Conservation (phyloP, 106 monocot species). For the Platanthera zijinensis region DNA sequence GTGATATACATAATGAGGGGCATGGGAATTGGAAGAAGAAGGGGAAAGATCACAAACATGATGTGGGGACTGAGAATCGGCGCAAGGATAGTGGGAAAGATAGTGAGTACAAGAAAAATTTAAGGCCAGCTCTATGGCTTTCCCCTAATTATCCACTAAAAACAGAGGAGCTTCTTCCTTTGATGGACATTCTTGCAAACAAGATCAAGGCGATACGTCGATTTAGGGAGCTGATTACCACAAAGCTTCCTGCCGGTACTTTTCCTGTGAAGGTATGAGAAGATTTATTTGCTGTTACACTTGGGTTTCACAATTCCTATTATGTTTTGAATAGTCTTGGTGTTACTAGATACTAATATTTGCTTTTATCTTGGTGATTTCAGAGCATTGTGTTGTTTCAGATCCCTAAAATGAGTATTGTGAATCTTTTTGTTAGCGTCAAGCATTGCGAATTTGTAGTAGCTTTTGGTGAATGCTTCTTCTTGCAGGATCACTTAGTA, state of each 20-base stretch:
- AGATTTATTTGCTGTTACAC: neutral
- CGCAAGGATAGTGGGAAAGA: conserved; percentile 12
- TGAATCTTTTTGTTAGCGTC: too few relatives aligned
- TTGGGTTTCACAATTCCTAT: neutral
- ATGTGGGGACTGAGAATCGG: conserved; percentile 8
- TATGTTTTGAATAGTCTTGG: neutral
- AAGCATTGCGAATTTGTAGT: too few relatives aligned
- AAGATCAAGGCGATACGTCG: conserved; percentile 64
- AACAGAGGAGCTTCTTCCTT: conserved; percentile 56
- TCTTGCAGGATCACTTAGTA: too few relatives aligned
- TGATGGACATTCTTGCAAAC: conserved; percentile 61
- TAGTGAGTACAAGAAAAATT: conserved; percentile 49
- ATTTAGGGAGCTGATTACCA: conserved; percentile 55
- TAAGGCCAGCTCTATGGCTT: conserved; percentile 64
- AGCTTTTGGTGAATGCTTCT: too few relatives aligned
- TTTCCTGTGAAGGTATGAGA: conserved; percentile 75
- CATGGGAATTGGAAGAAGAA: conserved; percentile 23
- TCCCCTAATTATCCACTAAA: conserved; percentile 46
- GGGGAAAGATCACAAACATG: conserved; percentile 7
- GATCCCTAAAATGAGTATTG: too few relatives aligned
- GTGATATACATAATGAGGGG: conserved; percentile 13
- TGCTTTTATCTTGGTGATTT: too few relatives aligned
- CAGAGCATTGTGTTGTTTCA: too few relatives aligned
- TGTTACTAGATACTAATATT: too few relatives aligned
- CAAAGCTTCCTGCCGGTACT: conserved; percentile 52